phyloP scores from a whole-genome alignment of 305 asterid species.

The Rubia peregrina region DNA sequence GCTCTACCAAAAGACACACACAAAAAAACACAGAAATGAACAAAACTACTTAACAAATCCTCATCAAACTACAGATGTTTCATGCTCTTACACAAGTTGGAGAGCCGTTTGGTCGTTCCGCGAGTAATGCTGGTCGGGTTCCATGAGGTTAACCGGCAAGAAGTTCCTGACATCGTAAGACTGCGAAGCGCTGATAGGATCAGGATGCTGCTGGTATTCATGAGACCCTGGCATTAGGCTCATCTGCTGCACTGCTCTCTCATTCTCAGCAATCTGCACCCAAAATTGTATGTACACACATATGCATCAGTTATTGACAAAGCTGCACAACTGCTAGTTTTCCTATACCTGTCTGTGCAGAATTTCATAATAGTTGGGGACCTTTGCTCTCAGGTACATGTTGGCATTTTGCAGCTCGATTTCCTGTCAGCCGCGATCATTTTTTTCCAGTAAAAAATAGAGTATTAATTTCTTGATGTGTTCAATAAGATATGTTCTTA shows the following conservation, averaged over 20 bases:
- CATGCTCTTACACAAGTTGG: conserved; percentile 55
- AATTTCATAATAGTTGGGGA: conserved; percentile 11
- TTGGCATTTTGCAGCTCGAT: conserved; percentile 80
- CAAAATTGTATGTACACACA: background rate
- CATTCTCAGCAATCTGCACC: conserved; percentile 72
- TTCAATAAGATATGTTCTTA: background rate
- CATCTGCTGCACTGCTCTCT: conserved; percentile 65
- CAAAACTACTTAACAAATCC: background rate
- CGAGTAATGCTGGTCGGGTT: conserved; percentile 59
- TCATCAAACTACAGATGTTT: background rate
- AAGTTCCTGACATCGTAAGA: conserved; percentile 57
- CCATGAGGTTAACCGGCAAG: conserved; percentile 59
- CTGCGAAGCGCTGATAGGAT: conserved; percentile 30
- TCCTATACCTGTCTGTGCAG: background rate
- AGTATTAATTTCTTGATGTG: background rate
- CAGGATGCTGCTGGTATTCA: conserved; percentile 34
- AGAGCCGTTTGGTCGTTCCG: conserved; percentile 65
- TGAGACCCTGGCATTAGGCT: conserved; percentile 46
- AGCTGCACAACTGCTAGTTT: background rate
- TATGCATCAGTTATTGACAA: background rate
- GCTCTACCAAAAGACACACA: background rate
- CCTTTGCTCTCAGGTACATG: conserved; percentile 86
- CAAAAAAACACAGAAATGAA: background rate
- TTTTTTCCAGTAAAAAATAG: background rate
- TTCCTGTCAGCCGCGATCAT: conserved; percentile 37